Base-by-base conservation (phyloP, 352 stramenopile species). In the Phytophthora vignae region DNA sequence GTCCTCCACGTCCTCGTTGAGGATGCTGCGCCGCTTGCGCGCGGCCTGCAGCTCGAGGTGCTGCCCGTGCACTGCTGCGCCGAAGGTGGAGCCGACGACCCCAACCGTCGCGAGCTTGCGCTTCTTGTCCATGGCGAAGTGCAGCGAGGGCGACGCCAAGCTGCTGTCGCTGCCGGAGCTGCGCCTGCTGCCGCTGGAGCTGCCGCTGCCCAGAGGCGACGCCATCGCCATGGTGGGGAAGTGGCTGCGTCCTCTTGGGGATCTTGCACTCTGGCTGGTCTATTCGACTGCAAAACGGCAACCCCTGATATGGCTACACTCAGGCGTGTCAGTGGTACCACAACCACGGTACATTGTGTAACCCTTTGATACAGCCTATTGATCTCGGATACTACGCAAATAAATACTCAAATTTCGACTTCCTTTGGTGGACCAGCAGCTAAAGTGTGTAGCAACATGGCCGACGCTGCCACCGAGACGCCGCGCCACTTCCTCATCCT, bases 401-500 rank as follows among this genome's bases (percentile, higher is more conserved):
- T 17, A 11, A 42, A 17, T 42, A 42, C 36, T 42, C 36, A 42
- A 42, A 17, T 64, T 36, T 21, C 31, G 25, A 42, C 60, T 50
- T n/a, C 42, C 50, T 3, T 56, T 55, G 52, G 56, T 44, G 36
- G 22, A 56, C 8, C 19, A 56, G 2, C 22, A 25, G 22, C 25
- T 55, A 44, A 33, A 33, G n/a, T n/a, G n/a, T n/a, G 10, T 14
- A 31, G 52, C 60, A 40, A 42, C 11, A 42, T 42, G 36, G 36
- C 36, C 11, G 36, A 42, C 11, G 36, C 29, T 33, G 29, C 29
- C 29, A 42, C 11, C 14, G 36, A 42, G 9, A 40, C 57, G 36
- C 69, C 73, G 21, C 52, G 65, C 11, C 78, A 92, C 48, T 96
- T 93, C 71, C 77, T 98, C 33, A 97, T 98, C 46, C 80, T 98